Evolutionary conservation across 208 protist species (phyloP).

Genomic region (Spongospora subterranea): DNA sequence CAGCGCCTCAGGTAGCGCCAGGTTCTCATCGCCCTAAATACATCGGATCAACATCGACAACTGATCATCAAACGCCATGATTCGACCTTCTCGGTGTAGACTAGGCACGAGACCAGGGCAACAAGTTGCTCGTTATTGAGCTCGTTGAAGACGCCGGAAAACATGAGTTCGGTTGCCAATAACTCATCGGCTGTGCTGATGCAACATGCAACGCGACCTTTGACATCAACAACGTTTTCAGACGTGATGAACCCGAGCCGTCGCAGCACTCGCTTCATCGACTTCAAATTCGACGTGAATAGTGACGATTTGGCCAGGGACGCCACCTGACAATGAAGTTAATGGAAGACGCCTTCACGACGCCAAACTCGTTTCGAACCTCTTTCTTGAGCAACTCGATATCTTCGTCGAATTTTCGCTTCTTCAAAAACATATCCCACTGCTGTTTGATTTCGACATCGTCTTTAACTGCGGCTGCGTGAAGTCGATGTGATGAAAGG

Average conservation of each 20-base stretch:
- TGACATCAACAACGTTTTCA: conserved; percentile 94
- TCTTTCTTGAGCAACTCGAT: conserved; percentile 83
- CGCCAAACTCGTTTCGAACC: conserved; percentile 79
- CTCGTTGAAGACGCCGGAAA: conserved; percentile 95
- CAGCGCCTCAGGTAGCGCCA: conserved; percentile 73
- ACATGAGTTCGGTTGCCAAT: conserved; percentile 96
- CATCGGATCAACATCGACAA: background rate
- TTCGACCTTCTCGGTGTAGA: conserved; percentile 90
- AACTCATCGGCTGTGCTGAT: conserved; percentile 98
- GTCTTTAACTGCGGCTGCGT: background rate
- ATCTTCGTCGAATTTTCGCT: conserved; percentile 77
- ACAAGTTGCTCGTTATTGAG: conserved; percentile 58
- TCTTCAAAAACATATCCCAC: conserved; percentile 27
- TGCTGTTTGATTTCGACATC: background rate
- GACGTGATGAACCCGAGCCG: conserved; percentile 91
- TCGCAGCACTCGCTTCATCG: conserved; percentile 93
- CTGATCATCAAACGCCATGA: background rate
- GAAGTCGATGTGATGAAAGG: background rate
- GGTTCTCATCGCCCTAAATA: conserved; percentile 77
- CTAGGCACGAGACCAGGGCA: conserved; percentile 88
- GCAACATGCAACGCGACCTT: conserved; percentile 96
- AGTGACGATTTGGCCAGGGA: background rate
- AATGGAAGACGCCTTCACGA: background rate
- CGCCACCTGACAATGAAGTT: background rate
- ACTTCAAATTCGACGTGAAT: conserved; percentile 42